Base-by-base conservation (phyloP, 2,329 filamentous ascomycete genomes). In the Amesomyces nigricolor region DNA sequence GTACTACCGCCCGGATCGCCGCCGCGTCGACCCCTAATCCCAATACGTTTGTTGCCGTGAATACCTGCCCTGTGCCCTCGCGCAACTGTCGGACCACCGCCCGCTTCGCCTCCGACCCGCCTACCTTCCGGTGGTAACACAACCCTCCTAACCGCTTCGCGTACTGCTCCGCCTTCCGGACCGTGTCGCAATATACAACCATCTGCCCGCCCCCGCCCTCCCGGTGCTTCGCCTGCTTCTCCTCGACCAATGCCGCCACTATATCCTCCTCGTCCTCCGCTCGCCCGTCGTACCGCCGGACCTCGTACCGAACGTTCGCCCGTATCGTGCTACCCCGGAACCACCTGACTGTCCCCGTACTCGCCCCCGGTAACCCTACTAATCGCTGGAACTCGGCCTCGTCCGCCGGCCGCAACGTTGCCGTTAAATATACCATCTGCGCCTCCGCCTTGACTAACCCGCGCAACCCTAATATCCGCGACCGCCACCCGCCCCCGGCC, bases 351-450 rank as follows among this genome's bases (percentile, higher is more conserved):
- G 11, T 19, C 7, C 50, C 40, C 17, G 17, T 19, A 19, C 17
- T 19, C n/a, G 22, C 47, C 8, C 4, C 38, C 8, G 38, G 47
- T n/a, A 51, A 51, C 39, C 49, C 29, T 26, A 51, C 49, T 16
- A 44, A 45, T 29, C 49, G 49, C 26, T 29, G 26, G n/a, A 51
- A 51, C 38, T 51, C 39, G 5, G 39, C 49, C 39, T 46, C 50
- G 42, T 52, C 50, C 19, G 16, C 29, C 16, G 50, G 50, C 42
- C 29, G 30, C 9, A 52, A 39, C 50, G 42, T 52, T 10, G 50
- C 50, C 16, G 50, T n/a, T 52, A 19, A 46, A 39, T 38, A 52
- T 16, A 52, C 26, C 29, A 52, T 13, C 50, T 52, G 30, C 11
- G 13, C 22, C 29, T 38, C 50, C 7, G 30, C 19, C 35, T 52